phyloP scores from a whole-genome alignment of 2,329 filamentous ascomycete species.

The Curvularia eragrostidis region DNA sequence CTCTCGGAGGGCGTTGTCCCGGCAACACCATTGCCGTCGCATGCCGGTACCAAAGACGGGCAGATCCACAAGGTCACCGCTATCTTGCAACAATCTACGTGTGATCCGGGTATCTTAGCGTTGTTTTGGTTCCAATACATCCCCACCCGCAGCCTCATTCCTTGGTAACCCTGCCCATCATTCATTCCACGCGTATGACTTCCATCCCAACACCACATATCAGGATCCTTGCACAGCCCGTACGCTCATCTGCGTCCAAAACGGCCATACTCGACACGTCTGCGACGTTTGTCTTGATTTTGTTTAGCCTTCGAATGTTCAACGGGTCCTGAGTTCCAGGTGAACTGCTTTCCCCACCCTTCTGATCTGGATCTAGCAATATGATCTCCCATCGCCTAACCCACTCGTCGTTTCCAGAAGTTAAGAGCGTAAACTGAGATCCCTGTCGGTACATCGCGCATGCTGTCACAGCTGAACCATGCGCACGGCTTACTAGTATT shows the following conservation, averaged over 20 bases:
- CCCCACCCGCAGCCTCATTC: neutral
- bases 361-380: neutral
- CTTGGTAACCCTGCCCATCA: neutral
- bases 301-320: slow-evolving; percentile 39
- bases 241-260: slow-evolving; percentile 25
- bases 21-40: slow-evolving; percentile 19
- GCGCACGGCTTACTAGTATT: slow-evolving; percentile 63
- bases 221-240: slow-evolving; percentile 26
- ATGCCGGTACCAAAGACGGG: neutral
- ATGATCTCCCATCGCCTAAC: slow-evolving; percentile 56
- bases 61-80: neutral
- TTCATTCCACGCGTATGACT: slow-evolving; percentile 30
- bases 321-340: slow-evolving; percentile 23
- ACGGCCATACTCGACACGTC: slow-evolving; percentile 62
- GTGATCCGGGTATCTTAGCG: neutral
- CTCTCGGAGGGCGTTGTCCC: slow-evolving; percentile 18
- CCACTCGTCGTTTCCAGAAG: slow-evolving; percentile 57
- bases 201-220: slow-evolving; percentile 49
- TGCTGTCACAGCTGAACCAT: slow-evolving; percentile 73
- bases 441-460: slow-evolving; percentile 51
- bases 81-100: slow-evolving; percentile 3
- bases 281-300: slow-evolving; percentile 58
- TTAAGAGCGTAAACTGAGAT: slow-evolving; percentile 36
- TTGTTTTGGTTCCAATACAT: neutral
- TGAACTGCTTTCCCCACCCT: neutral